Percentiles rank a stretch among this genome's conserved stretches.
Evolutionary conservation across 805 yeast species (phyloP).

Genomic region (Spathaspora gorwiae): DNA sequence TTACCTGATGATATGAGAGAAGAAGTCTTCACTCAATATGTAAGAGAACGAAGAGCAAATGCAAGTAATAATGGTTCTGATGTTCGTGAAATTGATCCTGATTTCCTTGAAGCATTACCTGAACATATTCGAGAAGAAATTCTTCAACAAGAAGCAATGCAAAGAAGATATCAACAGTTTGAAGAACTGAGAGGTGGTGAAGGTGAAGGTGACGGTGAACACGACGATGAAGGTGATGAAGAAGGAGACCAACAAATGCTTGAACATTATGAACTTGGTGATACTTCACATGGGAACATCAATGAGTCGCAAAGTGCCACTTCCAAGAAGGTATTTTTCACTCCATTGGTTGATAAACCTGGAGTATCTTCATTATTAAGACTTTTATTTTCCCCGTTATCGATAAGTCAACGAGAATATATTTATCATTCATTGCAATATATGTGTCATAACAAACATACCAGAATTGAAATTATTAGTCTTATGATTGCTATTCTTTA

Average conservation of each 20-base stretch:
- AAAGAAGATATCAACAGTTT: constrained; percentile 33
- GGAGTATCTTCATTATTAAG: constrained; percentile 74
- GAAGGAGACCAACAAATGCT: constrained; percentile 14
- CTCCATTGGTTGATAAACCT: constrained; percentile 68
- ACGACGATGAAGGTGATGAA: constrained; percentile 13
- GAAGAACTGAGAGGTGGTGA: constrained; percentile 17
- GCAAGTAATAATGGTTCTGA: constrained; percentile 40
- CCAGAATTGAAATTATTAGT: constrained; percentile 69
- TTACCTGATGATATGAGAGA: constrained; percentile 91
- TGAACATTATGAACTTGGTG: constrained; percentile 8
- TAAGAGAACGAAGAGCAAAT: constrained; percentile 67
- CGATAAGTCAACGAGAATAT: constrained; percentile 55
- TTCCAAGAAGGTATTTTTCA: constrained; percentile 33
- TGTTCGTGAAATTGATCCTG: constrained; percentile 70
- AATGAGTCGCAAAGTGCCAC: neutral
- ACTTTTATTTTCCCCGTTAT: constrained; percentile 69
- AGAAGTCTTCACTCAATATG: constrained; percentile 83
- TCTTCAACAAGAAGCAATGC: constrained; percentile 50
- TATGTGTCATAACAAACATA: constrained; percentile 72
- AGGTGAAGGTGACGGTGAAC: constrained; percentile 19
- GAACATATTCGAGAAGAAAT: constrained; percentile 60
- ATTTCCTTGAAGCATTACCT: constrained; percentile 77
- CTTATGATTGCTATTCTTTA: constrained; percentile 63
- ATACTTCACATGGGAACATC: constrained; percentile 1
- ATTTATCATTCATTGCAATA: constrained; percentile 63